Evolutionary conservation across 2,329 filamentous ascomycete species (phyloP).

Genomic region (Microcyclosporella mali): DNA sequence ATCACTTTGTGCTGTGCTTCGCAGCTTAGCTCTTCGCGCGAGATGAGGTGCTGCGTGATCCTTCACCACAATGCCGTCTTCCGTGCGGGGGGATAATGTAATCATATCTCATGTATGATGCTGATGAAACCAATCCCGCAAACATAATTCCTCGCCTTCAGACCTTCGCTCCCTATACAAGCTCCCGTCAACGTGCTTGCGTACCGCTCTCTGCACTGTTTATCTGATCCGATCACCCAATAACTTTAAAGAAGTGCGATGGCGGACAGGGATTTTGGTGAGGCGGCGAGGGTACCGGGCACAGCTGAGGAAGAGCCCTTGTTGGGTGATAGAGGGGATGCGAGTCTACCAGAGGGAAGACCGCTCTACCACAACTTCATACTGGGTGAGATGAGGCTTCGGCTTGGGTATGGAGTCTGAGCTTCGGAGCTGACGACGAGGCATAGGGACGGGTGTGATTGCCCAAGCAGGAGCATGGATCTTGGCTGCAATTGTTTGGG

Average conservation of each 20-base stretch:
- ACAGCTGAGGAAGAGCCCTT: slow-evolving; percentile 61
- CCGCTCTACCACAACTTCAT: slow-evolving; percentile 65
- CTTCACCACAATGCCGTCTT: too few relatives aligned
- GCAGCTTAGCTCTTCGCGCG: too few relatives aligned
- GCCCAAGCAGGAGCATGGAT: slow-evolving; percentile 74
- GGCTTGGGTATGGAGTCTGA: background rate
- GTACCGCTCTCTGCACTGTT: too few relatives aligned
- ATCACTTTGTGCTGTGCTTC: too few relatives aligned
- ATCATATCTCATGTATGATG: too few relatives aligned
- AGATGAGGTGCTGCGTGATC: too few relatives aligned
- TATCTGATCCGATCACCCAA: background rate
- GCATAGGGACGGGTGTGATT: slow-evolving; percentile 68
- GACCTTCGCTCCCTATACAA: too few relatives aligned
- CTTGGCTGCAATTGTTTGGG: slow-evolving; percentile 71
- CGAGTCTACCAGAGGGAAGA: slow-evolving; percentile 59
- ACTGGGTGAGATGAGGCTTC: slow-evolving; percentile 52
- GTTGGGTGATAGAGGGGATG: slow-evolving; percentile 65
- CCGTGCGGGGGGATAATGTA: too few relatives aligned
- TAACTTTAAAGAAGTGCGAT: slow-evolving; percentile 36
- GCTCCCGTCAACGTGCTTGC: too few relatives aligned
- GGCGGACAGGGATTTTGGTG: background rate
- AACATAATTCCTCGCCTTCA: too few relatives aligned
- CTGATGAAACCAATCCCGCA: too few relatives aligned
- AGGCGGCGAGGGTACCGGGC: slow-evolving; percentile 24
- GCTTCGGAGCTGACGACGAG: background rate